Evolutionary conservation across 2,329 filamentous ascomycete species (phyloP), one percentile per base, ranked within the genome.

Genomic region (Fusarium protoensiforme): DNA sequence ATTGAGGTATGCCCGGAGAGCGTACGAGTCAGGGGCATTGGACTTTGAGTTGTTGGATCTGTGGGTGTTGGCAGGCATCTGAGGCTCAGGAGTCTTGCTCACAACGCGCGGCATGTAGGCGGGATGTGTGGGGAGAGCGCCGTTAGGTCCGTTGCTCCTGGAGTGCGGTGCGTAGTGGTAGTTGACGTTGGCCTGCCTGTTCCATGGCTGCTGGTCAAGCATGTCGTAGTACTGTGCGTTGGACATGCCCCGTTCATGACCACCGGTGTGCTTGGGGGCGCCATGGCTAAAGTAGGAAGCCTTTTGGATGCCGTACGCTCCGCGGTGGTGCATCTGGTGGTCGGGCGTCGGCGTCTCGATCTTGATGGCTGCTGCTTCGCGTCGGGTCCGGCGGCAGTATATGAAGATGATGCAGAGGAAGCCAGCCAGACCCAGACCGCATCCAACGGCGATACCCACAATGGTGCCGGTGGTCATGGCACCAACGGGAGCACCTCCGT

Each of bases 381-480:
- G 63, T 8, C 69, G 69, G 7, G 4, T 53, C 18, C 81, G 82
- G 9, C 85, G 83, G 73, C 85, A 87, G 78, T 90, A 85, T 2
- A 89, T 69, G 60, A 83, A 73, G 59, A 90, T 85, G 1, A 90
- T 81, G 3, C 78, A 83, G 1, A 80, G 71, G 3, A 82, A 83
- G 1, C 85, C 82, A 7, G 87, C 36, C 4, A 89, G 77, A 2
- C 85, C 75, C 0, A 87, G 79, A 0, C 81, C 81, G 8, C 82
- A 84, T 14, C 86, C 88, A 1, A 89, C 78, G 0, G 82, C 83
- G 53, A 91, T 90, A 20, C 88, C 88, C 0, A 86, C 85, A 18
- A 89, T 87, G n/a, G 86, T 85, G 3, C 86, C 85, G 0, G 84
- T 83, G 0, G 85, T 83, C 76, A 89, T 83, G 11, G 75, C 75